Conservation (phyloP, 257 asterid genomes). For the Solanum tarapatanum region DNA sequence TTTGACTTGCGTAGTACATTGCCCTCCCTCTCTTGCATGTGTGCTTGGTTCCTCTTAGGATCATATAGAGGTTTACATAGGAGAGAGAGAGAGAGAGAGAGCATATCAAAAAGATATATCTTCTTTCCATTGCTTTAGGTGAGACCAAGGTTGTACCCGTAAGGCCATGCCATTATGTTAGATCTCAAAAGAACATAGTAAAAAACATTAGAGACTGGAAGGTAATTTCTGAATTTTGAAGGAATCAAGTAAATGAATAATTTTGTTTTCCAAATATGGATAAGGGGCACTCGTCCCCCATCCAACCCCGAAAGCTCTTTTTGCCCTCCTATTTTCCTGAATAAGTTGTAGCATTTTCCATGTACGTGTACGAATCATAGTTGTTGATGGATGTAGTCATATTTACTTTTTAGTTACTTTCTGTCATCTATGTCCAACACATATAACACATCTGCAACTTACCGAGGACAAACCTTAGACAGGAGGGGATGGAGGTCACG, state of each 20-base stretch:
- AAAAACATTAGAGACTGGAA: neutral
- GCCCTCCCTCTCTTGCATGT: neutral
- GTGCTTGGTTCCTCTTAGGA: neutral
- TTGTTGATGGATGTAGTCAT: neutral
- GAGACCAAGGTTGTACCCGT: neutral
- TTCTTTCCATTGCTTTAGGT: neutral
- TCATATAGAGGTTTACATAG: neutral
- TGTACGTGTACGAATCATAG: neutral
- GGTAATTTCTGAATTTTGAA: neutral
- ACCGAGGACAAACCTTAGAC: neutral
- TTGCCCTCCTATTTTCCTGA: neutral
- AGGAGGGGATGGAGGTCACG: neutral
- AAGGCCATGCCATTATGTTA: neutral
- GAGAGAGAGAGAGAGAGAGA: neutral
- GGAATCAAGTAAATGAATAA: neutral
- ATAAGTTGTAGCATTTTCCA: neutral
- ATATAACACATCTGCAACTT: neutral
- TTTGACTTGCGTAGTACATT: neutral
- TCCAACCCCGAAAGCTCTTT: neutral
- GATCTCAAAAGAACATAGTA: neutral
- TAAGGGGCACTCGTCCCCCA: neutral
- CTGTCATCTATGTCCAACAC: neutral
- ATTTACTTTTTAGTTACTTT: neutral
- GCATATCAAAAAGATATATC: neutral
- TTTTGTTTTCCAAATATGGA: neutral